phyloP scores from a whole-genome alignment of 164 flowering plant species.

The Chimonanthus praecox region DNA sequence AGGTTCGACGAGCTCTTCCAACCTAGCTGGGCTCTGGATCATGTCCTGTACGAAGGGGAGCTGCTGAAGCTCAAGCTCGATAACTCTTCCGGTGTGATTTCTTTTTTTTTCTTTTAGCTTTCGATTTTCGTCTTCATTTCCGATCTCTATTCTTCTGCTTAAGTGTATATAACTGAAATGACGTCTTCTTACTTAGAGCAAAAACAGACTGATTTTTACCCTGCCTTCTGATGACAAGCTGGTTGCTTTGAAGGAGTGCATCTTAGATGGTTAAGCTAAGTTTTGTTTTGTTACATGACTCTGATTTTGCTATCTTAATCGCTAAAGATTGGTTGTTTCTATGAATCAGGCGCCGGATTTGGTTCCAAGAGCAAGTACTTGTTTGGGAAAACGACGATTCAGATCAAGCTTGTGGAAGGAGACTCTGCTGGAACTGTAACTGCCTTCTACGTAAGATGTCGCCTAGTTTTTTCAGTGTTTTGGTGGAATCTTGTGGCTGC shows the following conservation, averaged over 20 bases:
- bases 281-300: neutral
- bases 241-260: too few species aligned
- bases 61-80: slow-evolving; percentile 76
- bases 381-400: slow-evolving; percentile 78
- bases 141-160: neutral
- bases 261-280: too few species aligned
- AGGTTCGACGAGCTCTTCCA: slow-evolving; percentile 74
- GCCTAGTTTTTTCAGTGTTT: too few species aligned
- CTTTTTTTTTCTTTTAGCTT: neutral
- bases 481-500: too few species aligned
- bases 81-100: slow-evolving; percentile 58
- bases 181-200: neutral
- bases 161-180: neutral
- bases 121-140: neutral
- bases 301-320: neutral
- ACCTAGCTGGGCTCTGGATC: slow-evolving; percentile 81
- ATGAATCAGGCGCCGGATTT: slow-evolving; percentile 76
- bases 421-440: slow-evolving; percentile 99
- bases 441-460: slow-evolving; percentile 73
- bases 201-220: neutral
- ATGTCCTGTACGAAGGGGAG: slow-evolving; percentile 66
- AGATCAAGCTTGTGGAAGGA: slow-evolving; percentile 88
- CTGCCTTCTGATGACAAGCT: neutral
- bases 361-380: slow-evolving; percentile 77
- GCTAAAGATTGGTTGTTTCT: neutral